Base-by-base conservation (phyloP, 345 rosid species). In the Gossypium turneri region DNA sequence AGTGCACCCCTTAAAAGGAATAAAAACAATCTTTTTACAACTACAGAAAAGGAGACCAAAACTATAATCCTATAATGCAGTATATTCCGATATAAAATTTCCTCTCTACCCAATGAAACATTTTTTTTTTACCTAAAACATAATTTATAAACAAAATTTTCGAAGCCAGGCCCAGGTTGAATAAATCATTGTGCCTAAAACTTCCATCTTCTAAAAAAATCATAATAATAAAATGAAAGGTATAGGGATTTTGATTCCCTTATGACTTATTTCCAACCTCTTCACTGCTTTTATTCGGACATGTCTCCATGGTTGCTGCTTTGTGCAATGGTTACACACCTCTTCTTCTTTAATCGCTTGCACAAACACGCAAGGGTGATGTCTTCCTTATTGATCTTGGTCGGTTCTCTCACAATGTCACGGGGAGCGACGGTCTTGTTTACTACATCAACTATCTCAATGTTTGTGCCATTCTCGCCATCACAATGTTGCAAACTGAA, bases 291-390 rank as follows among this genome's bases (percentile, higher is more conserved):
- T 20, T 20, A 20, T 11, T 56, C 3, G 25, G 61, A 20, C 29
- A 1, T 57, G 61, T 22, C 25, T 47, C 34, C n/a, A 2, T 20
- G 52, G 29, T 66, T 45, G n/a, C 53, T 34, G 12, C 34, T 20
- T 66, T 20, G 7, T 5, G 29, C 15, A 11, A 12, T 13, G 25
- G 22, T 12, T 9, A 0, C 25, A n/a, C 4, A 56, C 25, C 24
- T 45, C 62, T 67, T 73, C 69, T 67, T 73, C 63, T 73, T 78
- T 10, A 58, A 38, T 19, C 25, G 62, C 24, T 6, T 51, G 44
- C 25, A 7, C 19, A 74, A 77, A 79, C 72, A 71, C n/a, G 70
- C 81, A 3, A 78, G 83, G 27, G 78, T 52, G 4, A 75, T 38
- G 48, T 73, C 75, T 19, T 61, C 59, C 22, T 4, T 12, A 47